Evolutionary conservation across 2,329 filamentous ascomycete species (phyloP).

Genomic region (Xylariales sp.): DNA sequence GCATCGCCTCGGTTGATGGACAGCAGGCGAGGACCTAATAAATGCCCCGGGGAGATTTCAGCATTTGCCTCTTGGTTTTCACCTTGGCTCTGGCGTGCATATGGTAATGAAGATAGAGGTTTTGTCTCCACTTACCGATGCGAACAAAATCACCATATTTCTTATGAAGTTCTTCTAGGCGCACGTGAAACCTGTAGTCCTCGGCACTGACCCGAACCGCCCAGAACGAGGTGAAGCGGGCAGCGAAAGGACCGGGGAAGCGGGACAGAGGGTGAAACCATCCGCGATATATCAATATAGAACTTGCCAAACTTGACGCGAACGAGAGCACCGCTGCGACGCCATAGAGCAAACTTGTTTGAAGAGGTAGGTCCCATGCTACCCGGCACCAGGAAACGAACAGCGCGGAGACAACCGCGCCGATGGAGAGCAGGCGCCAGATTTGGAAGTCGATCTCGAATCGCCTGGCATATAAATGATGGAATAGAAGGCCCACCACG

Average conservation of each 20-base stretch:
- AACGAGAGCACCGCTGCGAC: background rate
- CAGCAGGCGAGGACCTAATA: conserved; percentile 6
- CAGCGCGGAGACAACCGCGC: too few relatives aligned
- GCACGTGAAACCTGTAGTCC: conserved; percentile 6
- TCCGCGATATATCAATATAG: conserved; percentile 7
- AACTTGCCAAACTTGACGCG: background rate
- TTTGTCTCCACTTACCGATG: conserved; percentile 4
- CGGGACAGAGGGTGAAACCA: conserved; percentile 7
- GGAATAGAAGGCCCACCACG: background rate
- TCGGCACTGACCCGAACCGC: conserved; percentile 4
- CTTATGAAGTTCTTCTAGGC: conserved; percentile 1
- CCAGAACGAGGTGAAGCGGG: conserved; percentile 8
- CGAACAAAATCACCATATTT: conserved; percentile 9
- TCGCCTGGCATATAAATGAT: background rate
- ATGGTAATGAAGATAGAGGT: background rate
- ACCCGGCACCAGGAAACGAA: background rate
- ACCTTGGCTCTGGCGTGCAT: background rate
- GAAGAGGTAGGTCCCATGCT: background rate
- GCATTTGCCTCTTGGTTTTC: too few relatives aligned
- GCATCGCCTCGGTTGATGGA: conserved; percentile 8
- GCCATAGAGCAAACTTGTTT: background rate
- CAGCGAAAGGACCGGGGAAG: conserved; percentile 7
- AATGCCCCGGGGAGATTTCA: too few relatives aligned
- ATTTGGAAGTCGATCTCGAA: background rate
- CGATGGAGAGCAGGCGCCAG: background rate